Conservation (phyloP, 345 rosid genomes). For the Rubroshorea leprosula region DNA sequence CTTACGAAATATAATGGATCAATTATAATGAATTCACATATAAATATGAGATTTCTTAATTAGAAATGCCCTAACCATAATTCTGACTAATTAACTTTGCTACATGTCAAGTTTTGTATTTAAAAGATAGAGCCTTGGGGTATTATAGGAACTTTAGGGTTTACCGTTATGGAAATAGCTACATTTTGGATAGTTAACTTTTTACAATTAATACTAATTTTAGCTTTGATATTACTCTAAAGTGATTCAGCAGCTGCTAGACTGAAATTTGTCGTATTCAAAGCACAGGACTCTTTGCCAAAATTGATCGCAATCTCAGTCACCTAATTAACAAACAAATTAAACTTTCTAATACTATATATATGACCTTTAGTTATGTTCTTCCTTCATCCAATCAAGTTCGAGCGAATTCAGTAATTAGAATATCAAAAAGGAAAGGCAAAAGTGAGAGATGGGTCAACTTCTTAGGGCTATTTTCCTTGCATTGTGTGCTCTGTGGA, state of each 20-base stretch:
- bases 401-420: not conserved
- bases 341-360: constrained; percentile 16
- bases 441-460: not conserved
- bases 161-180: no score
- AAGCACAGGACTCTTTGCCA: not conserved
- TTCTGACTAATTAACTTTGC: no score
- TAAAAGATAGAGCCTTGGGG: no score
- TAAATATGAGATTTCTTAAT: no score
- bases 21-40: no score
- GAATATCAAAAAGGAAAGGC: not conserved
- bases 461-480: no score
- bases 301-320: constrained; percentile 6
- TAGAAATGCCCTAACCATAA: no score
- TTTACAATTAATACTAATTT: no score
- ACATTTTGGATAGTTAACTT: no score
- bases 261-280: not conserved
- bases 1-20: no score
- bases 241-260: constrained; percentile 15
- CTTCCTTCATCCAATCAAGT: constrained; percentile 14
- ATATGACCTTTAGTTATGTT: constrained; percentile 5
- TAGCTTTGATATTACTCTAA: constrained; percentile 30
- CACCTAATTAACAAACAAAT: constrained; percentile 37
- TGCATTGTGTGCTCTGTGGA: constrained; percentile 18
- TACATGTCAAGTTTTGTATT: no score
- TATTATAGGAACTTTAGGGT: no score